phyloP scores from a whole-genome alignment of 768 basidiomycete species.

The Boletellus sp. region DNA sequence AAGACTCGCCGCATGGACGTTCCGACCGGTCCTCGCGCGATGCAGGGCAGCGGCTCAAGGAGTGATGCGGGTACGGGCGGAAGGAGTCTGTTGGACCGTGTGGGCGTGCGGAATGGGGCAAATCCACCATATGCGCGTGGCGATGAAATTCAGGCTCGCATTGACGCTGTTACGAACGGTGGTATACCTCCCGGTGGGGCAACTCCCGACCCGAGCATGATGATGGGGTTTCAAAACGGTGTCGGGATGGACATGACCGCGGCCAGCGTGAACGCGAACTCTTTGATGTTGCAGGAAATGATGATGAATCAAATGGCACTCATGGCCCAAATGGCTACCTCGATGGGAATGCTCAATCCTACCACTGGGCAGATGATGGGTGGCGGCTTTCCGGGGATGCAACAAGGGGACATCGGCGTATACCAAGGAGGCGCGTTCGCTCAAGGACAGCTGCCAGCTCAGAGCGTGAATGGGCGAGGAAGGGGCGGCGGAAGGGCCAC shows the following conservation, averaged over 20 bases:
- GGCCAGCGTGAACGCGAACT: conserved; percentile 60
- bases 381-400: conserved; percentile 58
- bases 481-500: conserved; percentile 46
- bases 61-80: conserved; percentile 29
- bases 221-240: conserved; percentile 46
- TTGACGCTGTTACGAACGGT: conserved; percentile 69
- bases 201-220: conserved; percentile 35
- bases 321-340: conserved; percentile 89
- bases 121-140: conserved; percentile 34
- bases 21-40: conserved; percentile 84
- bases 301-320: conserved; percentile 91
- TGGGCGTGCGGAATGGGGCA: conserved; percentile 54
- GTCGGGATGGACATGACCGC: conserved; percentile 38
- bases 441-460: conserved; percentile 16
- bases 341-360: conserved; percentile 74
- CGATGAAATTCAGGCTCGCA: conserved; percentile 76
- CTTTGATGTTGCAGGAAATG: conserved; percentile 79
- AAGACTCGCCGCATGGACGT: conserved; percentile 73
- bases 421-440: conserved; percentile 30
- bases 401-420: conserved; percentile 50
- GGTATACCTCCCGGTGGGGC: conserved; percentile 37
- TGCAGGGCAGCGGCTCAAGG: conserved; percentile 40
- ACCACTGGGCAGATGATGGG: conserved; percentile 53
- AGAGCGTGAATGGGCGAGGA: conserved; percentile 36
- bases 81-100: conserved; percentile 75